Percentiles rank a stretch among this genome's conserved stretches.
These are phyloP conservation scores for Hanseniaspora occidentalis DNA, from an alignment of 805 yeast species.

Conservation along the genomic window DNA sequence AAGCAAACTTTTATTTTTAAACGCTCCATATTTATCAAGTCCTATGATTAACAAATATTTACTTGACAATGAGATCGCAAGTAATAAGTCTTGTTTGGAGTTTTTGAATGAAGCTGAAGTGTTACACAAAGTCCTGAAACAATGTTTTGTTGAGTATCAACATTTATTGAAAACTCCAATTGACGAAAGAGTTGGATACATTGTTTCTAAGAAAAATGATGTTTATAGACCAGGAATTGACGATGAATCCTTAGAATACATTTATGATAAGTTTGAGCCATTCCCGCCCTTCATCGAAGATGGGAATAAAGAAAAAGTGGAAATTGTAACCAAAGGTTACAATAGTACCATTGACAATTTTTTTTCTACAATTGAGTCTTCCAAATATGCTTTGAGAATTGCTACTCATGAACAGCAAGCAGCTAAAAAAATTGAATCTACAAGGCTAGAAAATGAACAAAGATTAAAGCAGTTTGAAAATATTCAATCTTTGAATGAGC, in stretches of 20 bases:
- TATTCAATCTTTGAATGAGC: constrained; percentile 50
- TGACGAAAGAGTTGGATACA: constrained; percentile 40
- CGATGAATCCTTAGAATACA: constrained; percentile 31
- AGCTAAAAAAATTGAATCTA: constrained; percentile 57
- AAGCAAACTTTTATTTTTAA: constrained; percentile 55
- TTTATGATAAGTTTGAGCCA: constrained; percentile 62
- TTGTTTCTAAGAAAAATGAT: constrained; percentile 49
- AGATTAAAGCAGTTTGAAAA: constrained; percentile 54
- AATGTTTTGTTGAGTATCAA: constrained; percentile 34
- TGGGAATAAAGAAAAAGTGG: constrained; percentile 25
- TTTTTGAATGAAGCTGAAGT: constrained; percentile 16
- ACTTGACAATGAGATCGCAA: constrained; percentile 32
- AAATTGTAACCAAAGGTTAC: constrained; percentile 43
- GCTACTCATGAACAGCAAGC: constrained; percentile 74
- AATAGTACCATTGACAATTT: constrained; percentile 73
- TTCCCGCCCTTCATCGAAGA: constrained; percentile 38
- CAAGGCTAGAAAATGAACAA: constrained; percentile 56
- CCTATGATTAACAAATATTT: constrained; percentile 60
- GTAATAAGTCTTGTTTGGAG: constrained; percentile 28
- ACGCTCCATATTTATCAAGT: constrained; percentile 64
- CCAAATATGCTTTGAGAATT: constrained; percentile 58
- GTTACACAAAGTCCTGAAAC: constrained; percentile 32
- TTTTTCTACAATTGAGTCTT: constrained; percentile 75
- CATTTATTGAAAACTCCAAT: constrained; percentile 21
- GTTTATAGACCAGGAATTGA: constrained; percentile 31